Base-by-base conservation (phyloP, 805 yeast genomes). In the Metschnikowia koreensis region DNA sequence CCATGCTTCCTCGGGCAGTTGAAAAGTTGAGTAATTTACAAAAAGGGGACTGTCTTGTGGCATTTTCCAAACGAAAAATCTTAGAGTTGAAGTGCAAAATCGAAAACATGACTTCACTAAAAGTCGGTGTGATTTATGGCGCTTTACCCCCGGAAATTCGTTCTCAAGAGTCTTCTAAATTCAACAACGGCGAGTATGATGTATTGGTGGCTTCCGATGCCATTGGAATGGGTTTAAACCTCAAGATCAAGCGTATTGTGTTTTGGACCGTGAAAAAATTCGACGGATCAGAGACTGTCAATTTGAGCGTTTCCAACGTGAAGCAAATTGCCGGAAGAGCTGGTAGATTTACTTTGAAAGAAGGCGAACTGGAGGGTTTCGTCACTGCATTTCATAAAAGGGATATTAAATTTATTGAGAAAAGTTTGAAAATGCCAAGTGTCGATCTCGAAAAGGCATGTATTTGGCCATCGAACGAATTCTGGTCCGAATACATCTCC, bases 271-370 rank as follows among this genome's bases (percentile, higher is more conserved):
- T 80, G 28, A 65, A 66, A 45, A 94, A 94, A 67, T 92, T 80
- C 60, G 81, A 90, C 63, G 97, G 97, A 6, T 64, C 61, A 12
- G 68, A 66, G 13, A 69, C 74, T 53, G 68, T 67, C 8, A 65
- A 65, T 1, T 66, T 94, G 31, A 73, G 87, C 0, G 69, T 79
- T 4, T 86, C 97, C 0, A 83, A 84, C 50, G 79, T 86, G 29
- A 92, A 91, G 66, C 99, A 94, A 66, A 93, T 94, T 54, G 97
- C 94, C 4, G 99, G 99, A 1, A 76, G 99, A 56, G 99, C 99
- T 0, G 99, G 99, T 1, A 71, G 99, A 54, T 94, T 73, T 60
- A 79, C 66, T 6, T 42, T 58, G 36, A 63, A 59, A 31, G 57
- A 59, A 10, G 75, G 73, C 6, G 67, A 70, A 46, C 69, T 64